These are phyloP conservation scores for Castanea mollissima DNA, from an alignment of 306 rosid species.

Conservation along the genomic window DNA sequence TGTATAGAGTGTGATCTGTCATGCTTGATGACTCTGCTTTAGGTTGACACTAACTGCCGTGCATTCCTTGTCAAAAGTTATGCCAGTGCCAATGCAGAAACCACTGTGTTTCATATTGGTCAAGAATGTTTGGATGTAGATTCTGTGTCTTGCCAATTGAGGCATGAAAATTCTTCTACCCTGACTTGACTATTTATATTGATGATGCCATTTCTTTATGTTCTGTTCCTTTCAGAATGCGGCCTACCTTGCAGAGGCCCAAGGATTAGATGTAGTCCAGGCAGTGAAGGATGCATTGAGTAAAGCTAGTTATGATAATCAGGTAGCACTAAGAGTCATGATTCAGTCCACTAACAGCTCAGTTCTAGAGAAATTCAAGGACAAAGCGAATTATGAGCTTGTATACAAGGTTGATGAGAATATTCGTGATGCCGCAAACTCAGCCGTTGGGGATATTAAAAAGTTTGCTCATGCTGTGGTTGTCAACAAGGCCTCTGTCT, in stretches of 20 bases:
- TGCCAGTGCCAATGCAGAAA: neutral
- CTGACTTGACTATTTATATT: conserved; percentile 4
- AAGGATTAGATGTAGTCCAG: conserved; percentile 52
- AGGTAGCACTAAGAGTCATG: conserved; percentile 48
- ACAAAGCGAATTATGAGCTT: conserved; percentile 49
- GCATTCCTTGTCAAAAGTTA: neutral
- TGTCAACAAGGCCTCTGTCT: conserved; percentile 55
- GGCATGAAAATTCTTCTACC: neutral
- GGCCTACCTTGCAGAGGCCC: conserved; percentile 59
- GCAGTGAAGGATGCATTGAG: conserved; percentile 51
- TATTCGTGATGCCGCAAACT: conserved; percentile 39
- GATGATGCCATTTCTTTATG: conserved; percentile 17
- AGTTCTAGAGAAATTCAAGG: conserved; percentile 61
- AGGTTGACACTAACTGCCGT: neutral
- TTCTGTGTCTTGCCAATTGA: neutral
- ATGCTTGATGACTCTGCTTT: neutral
- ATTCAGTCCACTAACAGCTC: conserved; percentile 79
- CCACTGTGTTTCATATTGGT: neutral
- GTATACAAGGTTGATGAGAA: conserved; percentile 65
- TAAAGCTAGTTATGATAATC: conserved; percentile 66
- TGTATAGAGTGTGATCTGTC: neutral
- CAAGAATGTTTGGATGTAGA: conserved; percentile 4
- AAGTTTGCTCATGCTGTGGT: conserved; percentile 65
- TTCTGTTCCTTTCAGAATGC: conserved; percentile 63
- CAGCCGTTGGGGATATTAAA: conserved; percentile 61